A percentile compares a stretch with the other conserved stretches of the same genome.
These are phyloP conservation scores for Peterozyma toletana DNA, from an alignment of 805 yeast species.

Conservation along the genomic window DNA sequence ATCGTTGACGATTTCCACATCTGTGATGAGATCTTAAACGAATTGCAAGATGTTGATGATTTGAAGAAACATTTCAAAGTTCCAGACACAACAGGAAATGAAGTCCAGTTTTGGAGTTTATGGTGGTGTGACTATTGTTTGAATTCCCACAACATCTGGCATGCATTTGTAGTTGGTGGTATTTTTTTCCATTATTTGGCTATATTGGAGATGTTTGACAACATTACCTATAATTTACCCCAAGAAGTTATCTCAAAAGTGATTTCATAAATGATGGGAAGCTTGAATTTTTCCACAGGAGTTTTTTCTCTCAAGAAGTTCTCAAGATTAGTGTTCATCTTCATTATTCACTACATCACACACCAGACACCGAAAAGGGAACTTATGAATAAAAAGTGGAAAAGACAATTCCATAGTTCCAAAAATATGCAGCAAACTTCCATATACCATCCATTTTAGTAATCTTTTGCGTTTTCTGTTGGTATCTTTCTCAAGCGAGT, in stretches of 20 bases:
- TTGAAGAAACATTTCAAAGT: constrained; percentile 29
- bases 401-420: too few relatives aligned
- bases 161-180: constrained; percentile 81
- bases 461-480: too few relatives aligned
- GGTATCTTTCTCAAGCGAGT: too few relatives aligned
- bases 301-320: too few relatives aligned
- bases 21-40: constrained; percentile 23
- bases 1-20: constrained; percentile 36
- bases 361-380: too few relatives aligned
- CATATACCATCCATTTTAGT: too few relatives aligned
- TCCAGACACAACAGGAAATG: constrained; percentile 27
- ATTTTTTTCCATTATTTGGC: constrained; percentile 85
- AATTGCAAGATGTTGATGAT: constrained; percentile 18
- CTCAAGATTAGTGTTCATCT: too few relatives aligned
- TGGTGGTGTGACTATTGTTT: constrained; percentile 83
- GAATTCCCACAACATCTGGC: constrained; percentile 91
- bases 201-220: constrained; percentile 59
- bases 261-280: too few relatives aligned
- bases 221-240: constrained; percentile 3
- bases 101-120: constrained; percentile 39
- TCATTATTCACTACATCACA: too few relatives aligned
- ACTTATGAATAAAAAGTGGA: too few relatives aligned
- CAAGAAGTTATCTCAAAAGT: not conserved
- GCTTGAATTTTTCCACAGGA: too few relatives aligned
- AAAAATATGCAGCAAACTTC: too few relatives aligned